Evolutionary conservation across 192 early-diverging fungal genomes (phyloP).

Genomic region (Gryganskiella cystojenkinii): DNA sequence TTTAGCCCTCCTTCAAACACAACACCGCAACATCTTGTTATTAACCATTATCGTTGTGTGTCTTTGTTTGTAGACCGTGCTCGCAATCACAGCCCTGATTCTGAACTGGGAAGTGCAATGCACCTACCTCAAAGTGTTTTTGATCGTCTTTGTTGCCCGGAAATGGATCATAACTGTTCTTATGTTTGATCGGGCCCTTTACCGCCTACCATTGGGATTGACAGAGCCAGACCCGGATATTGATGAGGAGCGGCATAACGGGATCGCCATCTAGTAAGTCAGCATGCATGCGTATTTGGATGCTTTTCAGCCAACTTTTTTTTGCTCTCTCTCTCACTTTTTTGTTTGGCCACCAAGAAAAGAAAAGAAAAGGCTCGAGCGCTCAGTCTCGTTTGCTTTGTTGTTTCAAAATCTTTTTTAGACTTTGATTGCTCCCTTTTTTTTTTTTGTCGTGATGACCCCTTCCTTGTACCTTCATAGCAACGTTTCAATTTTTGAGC

Average conservation of each 20-base stretch:
- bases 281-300: background rate
- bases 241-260: slow-evolving; percentile 47
- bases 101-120: slow-evolving; percentile 22
- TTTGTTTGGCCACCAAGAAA: background rate
- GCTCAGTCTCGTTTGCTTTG: too few species aligned
- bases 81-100: slow-evolving; percentile 11
- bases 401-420: too few species aligned
- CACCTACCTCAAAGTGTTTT: slow-evolving; percentile 37
- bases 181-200: slow-evolving; percentile 39
- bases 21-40: too few species aligned
- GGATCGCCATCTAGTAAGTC: slow-evolving; percentile 45
- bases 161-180: slow-evolving; percentile 29
- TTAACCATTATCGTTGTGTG: too few species aligned
- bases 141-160: slow-evolving; percentile 34
- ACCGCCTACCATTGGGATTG: slow-evolving; percentile 30
- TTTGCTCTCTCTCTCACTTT: background rate
- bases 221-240: slow-evolving; percentile 39
- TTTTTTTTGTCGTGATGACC: too few species aligned
- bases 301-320: background rate
- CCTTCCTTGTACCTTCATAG: too few species aligned
- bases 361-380: background rate
- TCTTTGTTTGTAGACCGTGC: slow-evolving; percentile 14
- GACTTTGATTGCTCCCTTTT: too few species aligned
- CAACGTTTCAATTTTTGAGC: too few species aligned
- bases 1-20: too few species aligned